A percentile compares a stretch with the other conserved stretches of the same genome.
Conservation (phyloP, 2,329 filamentous ascomycete species). For the Hypoxylon sp. region DNA sequence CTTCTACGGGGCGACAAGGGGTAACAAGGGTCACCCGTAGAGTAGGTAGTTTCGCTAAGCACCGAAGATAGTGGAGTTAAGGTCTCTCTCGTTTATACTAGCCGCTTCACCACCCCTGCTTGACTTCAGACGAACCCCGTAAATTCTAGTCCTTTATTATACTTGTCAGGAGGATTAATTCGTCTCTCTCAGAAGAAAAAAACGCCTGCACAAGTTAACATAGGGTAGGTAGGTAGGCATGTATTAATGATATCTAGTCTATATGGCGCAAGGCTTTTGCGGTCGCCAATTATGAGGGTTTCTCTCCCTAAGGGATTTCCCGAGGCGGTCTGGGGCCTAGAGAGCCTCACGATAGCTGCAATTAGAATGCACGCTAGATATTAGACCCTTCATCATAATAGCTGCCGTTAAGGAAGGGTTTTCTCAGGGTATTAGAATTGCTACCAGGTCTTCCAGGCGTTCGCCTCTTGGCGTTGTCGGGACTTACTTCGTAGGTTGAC, state of each 20-base stretch:
- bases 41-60: conserved; percentile 32
- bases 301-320: not conserved
- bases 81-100: conserved; percentile 19
- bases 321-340: not conserved
- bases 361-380: conserved; percentile 5
- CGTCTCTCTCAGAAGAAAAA: not conserved
- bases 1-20: conserved; percentile 10
- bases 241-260: not conserved
- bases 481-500: conserved; percentile 9
- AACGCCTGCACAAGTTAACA: too few relatives aligned
- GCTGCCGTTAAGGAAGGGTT: conserved; percentile 21
- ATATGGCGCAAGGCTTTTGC: not conserved
- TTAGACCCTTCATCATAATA: conserved; percentile 11
- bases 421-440: conserved; percentile 10
- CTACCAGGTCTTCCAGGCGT: conserved; percentile 9
- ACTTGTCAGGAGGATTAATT: not conserved
- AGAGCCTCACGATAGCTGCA: conserved; percentile 31
- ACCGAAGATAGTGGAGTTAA: conserved; percentile 20
- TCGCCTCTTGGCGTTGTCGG: conserved; percentile 11
- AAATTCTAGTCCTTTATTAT: not conserved
- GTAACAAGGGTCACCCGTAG: conserved; percentile 8
- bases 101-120: conserved; percentile 15
- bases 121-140: conserved; percentile 25
- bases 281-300: not conserved
- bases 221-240: too few relatives aligned